These are phyloP conservation scores for Pestalotiopsis sp. DNA, from an alignment of 2,329 filamentous ascomycete species.

Conservation along the genomic window DNA sequence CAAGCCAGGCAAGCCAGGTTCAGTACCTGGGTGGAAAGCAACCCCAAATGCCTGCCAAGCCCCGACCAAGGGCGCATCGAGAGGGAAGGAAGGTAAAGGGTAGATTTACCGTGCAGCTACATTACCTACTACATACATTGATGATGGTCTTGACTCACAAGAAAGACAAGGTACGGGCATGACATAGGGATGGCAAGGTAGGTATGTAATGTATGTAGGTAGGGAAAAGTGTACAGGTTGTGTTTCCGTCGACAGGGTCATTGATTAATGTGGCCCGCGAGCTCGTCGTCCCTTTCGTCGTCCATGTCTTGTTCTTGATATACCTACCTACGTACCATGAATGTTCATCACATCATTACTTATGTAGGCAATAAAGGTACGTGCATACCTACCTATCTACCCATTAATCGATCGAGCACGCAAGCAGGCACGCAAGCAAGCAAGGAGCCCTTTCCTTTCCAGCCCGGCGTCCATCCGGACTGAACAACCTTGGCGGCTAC, in stretches of 20 bases:
- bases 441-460: neutral
- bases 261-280: no score
- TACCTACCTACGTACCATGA: no score
- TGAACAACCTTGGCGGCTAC: neutral
- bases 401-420: neutral
- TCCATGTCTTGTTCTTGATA: neutral
- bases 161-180: neutral
- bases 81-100: neutral
- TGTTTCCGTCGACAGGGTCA: no score
- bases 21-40: neutral
- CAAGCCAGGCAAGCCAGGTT: neutral
- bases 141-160: neutral
- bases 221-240: neutral
- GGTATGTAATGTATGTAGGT: neutral
- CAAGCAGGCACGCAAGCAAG: neutral
- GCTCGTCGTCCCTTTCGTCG: neutral
- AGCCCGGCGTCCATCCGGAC: neutral
- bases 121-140: neutral
- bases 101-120: conserved; percentile 12
- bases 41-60: conserved; percentile 10
- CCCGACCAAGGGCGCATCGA: conserved; percentile 11
- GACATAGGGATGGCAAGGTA: neutral
- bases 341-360: no score
- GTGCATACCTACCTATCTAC: no score
- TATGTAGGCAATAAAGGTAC: no score